Percentiles rank a stretch among this genome's conserved stretches.
Conservation (phyloP, 176 grass and related monocot genomes). For the Musa troglodytarum region DNA sequence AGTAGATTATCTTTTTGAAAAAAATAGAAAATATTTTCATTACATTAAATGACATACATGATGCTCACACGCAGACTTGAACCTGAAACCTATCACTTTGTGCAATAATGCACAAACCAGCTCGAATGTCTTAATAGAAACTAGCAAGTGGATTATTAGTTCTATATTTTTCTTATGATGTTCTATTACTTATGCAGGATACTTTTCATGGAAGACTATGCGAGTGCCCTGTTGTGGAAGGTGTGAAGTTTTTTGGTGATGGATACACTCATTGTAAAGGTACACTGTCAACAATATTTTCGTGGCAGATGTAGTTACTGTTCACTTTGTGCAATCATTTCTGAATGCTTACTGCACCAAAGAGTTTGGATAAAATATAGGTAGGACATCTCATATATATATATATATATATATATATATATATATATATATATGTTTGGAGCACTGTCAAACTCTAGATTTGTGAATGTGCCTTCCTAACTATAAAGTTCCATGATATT, state of each 20-base stretch:
- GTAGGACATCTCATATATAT: too few species aligned
- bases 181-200: conserved; percentile 37
- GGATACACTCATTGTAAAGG: conserved; percentile 92
- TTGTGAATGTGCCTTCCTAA: too few species aligned
- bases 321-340: neutral
- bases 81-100: too few species aligned
- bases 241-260: conserved; percentile 85
- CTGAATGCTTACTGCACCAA: neutral
- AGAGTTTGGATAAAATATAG: too few species aligned
- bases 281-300: conserved; percentile 23
- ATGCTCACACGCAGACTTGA: too few species aligned
- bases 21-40: neutral
- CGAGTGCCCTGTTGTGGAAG: conserved; percentile 60
- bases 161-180: neutral
- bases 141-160: neutral
- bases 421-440: too few species aligned
- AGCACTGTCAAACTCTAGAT: too few species aligned
- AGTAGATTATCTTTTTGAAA: too few species aligned
- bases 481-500: too few species aligned
- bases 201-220: conserved; percentile 90
- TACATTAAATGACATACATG: neutral
- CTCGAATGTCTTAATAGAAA: too few species aligned
- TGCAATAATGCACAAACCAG: too few species aligned
- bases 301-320: conserved; percentile 4
- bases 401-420: too few species aligned